phyloP scores from a whole-genome alignment of 495 filamentous ascomycete genomes.

The Schizothecium vesticola region DNA sequence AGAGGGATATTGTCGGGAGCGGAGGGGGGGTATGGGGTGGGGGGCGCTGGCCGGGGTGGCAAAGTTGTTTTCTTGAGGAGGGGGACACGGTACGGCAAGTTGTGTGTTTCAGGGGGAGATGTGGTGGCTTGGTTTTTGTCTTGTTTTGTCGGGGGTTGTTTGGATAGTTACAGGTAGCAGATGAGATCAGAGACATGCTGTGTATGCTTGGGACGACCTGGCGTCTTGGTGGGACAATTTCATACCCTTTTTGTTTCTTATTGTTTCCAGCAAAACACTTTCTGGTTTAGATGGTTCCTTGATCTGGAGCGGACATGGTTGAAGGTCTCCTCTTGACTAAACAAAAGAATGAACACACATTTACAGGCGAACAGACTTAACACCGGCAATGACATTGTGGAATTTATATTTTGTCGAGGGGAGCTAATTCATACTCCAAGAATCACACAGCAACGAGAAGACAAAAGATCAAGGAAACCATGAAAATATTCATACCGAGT shows the following conservation, averaged over 20 bases:
- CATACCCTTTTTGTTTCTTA: neutral
- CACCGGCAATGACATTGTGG: neutral
- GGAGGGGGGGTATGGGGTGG: slow-evolving; percentile 32
- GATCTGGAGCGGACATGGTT: neutral
- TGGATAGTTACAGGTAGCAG: neutral
- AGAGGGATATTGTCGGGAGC: slow-evolving; percentile 25
- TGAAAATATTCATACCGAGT: slow-evolving; percentile 22
- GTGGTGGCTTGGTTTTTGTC: neutral
- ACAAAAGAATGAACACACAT: neutral
- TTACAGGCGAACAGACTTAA: neutral
- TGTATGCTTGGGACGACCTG: neutral
- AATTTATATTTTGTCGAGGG: neutral
- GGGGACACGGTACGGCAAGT: neutral
- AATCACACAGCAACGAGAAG: neutral
- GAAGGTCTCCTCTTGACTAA: neutral
- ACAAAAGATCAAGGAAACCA: slow-evolving; percentile 8
- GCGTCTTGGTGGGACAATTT: slow-evolving; percentile 2
- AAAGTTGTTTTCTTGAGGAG: slow-evolving; percentile 57
- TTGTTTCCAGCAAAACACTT: neutral
- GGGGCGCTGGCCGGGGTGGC: slow-evolving; percentile 52
- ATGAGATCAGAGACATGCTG: neutral
- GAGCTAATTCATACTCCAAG: neutral
- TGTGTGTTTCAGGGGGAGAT: neutral
- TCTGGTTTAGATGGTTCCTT: neutral
- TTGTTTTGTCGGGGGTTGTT: neutral